These are phyloP conservation scores for Nematocida minor DNA, from an alignment of 371 early-diverging fungal species.

Conservation along the genomic window DNA sequence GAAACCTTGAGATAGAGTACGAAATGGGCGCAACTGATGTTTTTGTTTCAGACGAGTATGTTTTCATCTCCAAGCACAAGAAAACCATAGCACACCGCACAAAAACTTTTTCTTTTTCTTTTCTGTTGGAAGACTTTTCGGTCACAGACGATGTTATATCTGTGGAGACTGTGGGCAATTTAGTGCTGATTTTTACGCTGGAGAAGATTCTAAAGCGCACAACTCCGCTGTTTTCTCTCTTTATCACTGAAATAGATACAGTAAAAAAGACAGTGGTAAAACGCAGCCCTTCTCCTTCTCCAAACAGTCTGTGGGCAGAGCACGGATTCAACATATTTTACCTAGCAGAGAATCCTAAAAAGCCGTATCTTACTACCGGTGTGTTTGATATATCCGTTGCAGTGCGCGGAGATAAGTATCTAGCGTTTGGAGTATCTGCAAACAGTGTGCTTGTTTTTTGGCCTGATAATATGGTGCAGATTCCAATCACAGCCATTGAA, in stretches of 20 bases:
- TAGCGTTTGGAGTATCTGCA: background rate
- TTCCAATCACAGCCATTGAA: background rate
- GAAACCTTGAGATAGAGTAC: conserved; percentile 14
- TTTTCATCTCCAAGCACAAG: conserved; percentile 22
- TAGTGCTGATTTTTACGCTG: background rate
- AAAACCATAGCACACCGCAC: conserved; percentile 12
- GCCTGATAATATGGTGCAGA: background rate
- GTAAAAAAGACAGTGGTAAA: background rate
- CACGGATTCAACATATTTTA: background rate
- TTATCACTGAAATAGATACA: conserved; percentile 11
- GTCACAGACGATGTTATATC: background rate
- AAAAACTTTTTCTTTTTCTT: conserved; percentile 24
- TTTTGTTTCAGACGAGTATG: conserved; percentile 14
- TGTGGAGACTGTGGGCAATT: background rate
- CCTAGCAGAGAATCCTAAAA: background rate
- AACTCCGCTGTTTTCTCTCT: conserved; percentile 33
- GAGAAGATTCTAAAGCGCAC: background rate
- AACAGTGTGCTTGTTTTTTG: background rate
- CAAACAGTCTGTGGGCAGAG: no score
- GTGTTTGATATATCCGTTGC: background rate
- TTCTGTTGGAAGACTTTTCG: background rate
- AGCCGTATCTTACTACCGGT: background rate
- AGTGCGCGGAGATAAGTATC: background rate
- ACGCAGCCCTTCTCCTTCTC: background rate
- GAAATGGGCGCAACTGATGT: background rate